Conservation (phyloP, 768 basidiomycete genomes). For the Mycena galericulata region DNA sequence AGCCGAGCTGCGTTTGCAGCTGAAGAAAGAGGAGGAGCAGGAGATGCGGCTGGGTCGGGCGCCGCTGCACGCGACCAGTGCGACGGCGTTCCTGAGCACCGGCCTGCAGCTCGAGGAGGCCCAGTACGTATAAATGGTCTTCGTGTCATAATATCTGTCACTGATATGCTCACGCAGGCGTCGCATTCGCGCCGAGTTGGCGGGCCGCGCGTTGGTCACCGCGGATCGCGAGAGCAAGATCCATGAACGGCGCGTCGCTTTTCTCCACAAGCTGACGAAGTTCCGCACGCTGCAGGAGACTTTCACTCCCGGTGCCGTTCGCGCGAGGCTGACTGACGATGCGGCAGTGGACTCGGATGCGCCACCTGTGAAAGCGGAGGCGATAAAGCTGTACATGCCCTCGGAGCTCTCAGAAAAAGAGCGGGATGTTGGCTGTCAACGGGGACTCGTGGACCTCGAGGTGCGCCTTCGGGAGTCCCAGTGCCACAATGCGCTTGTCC, state of each 20-base stretch:
- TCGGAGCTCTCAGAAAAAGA: background rate
- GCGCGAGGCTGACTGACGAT: conserved; percentile 3
- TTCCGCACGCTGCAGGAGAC: conserved; percentile 11
- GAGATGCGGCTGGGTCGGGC: background rate
- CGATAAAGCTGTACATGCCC: conserved; percentile 1
- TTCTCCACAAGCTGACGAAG: background rate
- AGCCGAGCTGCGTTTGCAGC: background rate
- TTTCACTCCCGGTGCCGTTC: conserved; percentile 19
- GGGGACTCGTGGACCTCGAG: no score
- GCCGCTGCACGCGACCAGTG: background rate
- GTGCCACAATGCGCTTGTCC: no score
- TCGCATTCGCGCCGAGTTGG: conserved; percentile 4
- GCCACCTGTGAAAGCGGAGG: background rate
- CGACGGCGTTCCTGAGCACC: conserved; percentile 9
- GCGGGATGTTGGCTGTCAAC: no score
- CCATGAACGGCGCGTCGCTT: conserved; percentile 17
- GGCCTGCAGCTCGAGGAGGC: conserved; percentile 29
- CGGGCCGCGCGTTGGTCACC: background rate
- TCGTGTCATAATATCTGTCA: background rate
- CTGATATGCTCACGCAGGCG: no score
- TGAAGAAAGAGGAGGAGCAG: background rate
- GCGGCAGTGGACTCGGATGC: background rate
- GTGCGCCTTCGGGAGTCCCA: no score
- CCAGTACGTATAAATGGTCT: conserved; percentile 3
- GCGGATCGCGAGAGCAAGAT: conserved; percentile 13